Percentiles rank a stretch among this genome's conserved stretches.
These are phyloP conservation scores for Hemileia vastatrix DNA, from an alignment of 1,284 basidiomycete species.

Conservation along the genomic window DNA sequence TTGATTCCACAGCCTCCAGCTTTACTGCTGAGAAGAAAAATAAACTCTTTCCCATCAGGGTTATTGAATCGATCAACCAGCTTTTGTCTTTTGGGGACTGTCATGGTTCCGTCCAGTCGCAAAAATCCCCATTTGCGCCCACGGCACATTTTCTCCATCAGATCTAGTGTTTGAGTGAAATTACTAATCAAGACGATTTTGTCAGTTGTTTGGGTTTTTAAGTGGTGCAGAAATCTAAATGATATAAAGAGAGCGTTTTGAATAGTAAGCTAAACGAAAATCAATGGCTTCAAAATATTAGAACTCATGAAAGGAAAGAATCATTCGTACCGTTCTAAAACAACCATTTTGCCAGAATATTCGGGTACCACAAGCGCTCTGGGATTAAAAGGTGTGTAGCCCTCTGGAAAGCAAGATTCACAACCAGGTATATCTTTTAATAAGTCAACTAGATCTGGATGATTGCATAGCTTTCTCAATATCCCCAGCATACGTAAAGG, in stretches of 20 bases:
- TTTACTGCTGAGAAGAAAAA: slow-evolving; percentile 92
- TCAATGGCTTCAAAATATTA: background rate
- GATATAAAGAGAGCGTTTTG: too few species aligned
- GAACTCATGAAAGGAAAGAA: background rate
- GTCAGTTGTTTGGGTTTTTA: slow-evolving; percentile 71
- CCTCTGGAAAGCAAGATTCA: slow-evolving; percentile 72
- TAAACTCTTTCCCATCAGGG: slow-evolving; percentile 84
- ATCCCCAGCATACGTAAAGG: slow-evolving; percentile 96
- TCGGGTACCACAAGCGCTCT: slow-evolving; percentile 49
- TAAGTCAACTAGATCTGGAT: slow-evolving; percentile 82
- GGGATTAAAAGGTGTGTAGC: slow-evolving; percentile 54
- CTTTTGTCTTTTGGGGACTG: slow-evolving; percentile 87
- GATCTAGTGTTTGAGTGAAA: slow-evolving; percentile 91
- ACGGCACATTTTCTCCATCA: slow-evolving; percentile 78
- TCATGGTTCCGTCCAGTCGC: slow-evolving; percentile 87
- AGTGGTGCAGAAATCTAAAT: slow-evolving; percentile 77
- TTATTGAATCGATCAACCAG: slow-evolving; percentile 96
- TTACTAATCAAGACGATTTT: slow-evolving; percentile 99
- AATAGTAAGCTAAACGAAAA: background rate
- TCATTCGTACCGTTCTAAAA: slow-evolving; percentile 69
- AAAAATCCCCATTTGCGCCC: slow-evolving; percentile 74
- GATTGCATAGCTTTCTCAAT: slow-evolving; percentile 94
- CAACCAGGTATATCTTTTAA: slow-evolving; percentile 78
- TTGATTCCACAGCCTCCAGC: slow-evolving; percentile 98
- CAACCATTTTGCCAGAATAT: slow-evolving; percentile 76